These are phyloP conservation scores for Aspergillus aculeatus DNA, from an alignment of 2,329 filamentous ascomycete species.

Conservation along the genomic window DNA sequence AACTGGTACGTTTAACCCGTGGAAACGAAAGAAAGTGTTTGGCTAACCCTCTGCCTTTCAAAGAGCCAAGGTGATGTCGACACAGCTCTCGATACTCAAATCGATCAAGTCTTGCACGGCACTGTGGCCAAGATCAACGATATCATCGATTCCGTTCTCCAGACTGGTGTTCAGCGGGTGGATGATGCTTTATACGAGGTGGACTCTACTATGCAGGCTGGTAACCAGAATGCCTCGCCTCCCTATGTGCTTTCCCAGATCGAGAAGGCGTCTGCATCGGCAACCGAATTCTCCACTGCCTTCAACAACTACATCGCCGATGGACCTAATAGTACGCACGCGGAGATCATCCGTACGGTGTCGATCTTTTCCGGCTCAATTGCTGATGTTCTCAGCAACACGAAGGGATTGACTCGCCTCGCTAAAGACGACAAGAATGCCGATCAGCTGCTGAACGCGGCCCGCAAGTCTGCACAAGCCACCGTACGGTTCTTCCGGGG, in stretches of 20 bases:
- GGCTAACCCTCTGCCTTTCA: background rate
- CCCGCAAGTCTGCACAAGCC: slow-evolving; percentile 78
- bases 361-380: slow-evolving; percentile 87
- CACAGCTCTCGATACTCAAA: slow-evolving; percentile 79
- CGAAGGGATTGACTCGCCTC: slow-evolving; percentile 89
- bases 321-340: slow-evolving; percentile 83
- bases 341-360: slow-evolving; percentile 89
- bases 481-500: slow-evolving; percentile 94
- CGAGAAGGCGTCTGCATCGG: slow-evolving; percentile 89
- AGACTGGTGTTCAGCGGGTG: slow-evolving; percentile 87
- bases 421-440: slow-evolving; percentile 94
- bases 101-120: slow-evolving; percentile 82
- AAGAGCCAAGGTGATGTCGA: slow-evolving; percentile 72
- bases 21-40: background rate
- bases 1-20: slow-evolving; percentile 45
- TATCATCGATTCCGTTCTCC: slow-evolving; percentile 93
- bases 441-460: slow-evolving; percentile 78
- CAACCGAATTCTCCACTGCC: slow-evolving; percentile 94
- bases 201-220: slow-evolving; percentile 96
- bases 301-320: slow-evolving; percentile 99
- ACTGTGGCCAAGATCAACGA: slow-evolving; percentile 93
- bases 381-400: slow-evolving; percentile 91
- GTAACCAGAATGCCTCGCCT: slow-evolving; percentile 95
- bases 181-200: slow-evolving; percentile 97
- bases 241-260: slow-evolving; percentile 94